phyloP scores from a whole-genome alignment of 2,329 filamentous ascomycete genomes.

The Escovopsis weberi region DNA sequence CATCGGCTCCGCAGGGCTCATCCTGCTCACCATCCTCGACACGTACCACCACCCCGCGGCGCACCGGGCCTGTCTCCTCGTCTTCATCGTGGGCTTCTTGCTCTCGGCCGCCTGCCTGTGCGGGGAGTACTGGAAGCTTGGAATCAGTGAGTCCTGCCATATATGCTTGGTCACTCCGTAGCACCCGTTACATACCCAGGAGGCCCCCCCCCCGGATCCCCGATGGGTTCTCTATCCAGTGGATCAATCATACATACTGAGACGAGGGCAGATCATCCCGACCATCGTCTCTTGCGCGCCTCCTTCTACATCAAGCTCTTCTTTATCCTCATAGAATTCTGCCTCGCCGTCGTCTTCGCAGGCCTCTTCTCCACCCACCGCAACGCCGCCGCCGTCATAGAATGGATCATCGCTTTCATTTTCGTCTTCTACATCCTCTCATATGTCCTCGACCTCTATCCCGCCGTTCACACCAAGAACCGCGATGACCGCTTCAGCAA shows the following conservation, averaged over 20 bases:
- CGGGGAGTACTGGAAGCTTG: slow-evolving; percentile 76
- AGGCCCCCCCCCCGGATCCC: background rate
- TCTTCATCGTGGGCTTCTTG: slow-evolving; percentile 82
- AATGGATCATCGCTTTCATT: slow-evolving; percentile 66
- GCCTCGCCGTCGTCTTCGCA: slow-evolving; percentile 59
- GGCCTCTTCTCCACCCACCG: slow-evolving; percentile 32
- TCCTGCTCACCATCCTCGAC: slow-evolving; percentile 76
- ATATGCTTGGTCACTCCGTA: background rate
- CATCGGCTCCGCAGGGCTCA: slow-evolving; percentile 63
- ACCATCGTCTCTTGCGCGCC: slow-evolving; percentile 55
- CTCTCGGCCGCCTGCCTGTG: slow-evolving; percentile 79
- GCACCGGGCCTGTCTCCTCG: slow-evolving; percentile 61
- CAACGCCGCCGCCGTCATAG: slow-evolving; percentile 62
- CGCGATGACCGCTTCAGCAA: slow-evolving; percentile 17
- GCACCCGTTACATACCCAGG: background rate
- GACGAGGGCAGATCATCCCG: slow-evolving; percentile 43
- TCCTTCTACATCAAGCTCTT: slow-evolving; percentile 80
- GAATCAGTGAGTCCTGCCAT: slow-evolving; percentile 41
- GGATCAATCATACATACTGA: background rate
- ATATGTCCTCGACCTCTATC: slow-evolving; percentile 77
- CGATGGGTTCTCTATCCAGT: background rate
- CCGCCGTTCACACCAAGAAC: slow-evolving; percentile 49
- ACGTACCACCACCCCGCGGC: slow-evolving; percentile 50
- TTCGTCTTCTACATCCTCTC: slow-evolving; percentile 81
- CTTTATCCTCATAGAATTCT: slow-evolving; percentile 71